Conservation (phyloP, 345 rosid species). For the Camelina hispida region DNA sequence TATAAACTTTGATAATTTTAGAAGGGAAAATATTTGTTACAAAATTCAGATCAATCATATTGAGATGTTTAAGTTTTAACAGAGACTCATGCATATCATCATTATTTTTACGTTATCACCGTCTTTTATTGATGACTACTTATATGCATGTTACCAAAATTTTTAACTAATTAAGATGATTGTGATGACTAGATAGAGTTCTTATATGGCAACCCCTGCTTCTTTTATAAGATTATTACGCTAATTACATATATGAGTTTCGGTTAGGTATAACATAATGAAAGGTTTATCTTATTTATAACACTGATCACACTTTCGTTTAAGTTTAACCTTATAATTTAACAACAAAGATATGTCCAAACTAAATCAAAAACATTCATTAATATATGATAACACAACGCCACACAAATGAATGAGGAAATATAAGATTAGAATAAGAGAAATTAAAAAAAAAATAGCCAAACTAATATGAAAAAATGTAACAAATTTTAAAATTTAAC, state of each 20-base stretch:
- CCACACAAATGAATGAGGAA: no score
- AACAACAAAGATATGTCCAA: no score
- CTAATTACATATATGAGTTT: background rate
- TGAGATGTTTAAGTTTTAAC: slow-evolving; percentile 20
- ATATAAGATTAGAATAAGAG: no score
- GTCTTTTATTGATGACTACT: slow-evolving; percentile 21
- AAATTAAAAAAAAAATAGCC: no score
- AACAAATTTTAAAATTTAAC: no score
- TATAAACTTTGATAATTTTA: background rate
- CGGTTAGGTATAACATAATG: slow-evolving; percentile 31
- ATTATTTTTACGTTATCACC: slow-evolving; percentile 24
- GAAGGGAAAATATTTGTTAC: background rate
- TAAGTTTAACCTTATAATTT: no score
- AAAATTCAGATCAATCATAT: background rate
- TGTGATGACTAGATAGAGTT: slow-evolving; percentile 34
- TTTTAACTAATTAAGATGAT: slow-evolving; percentile 3
- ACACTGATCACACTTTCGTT: no score
- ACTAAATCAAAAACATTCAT: no score
- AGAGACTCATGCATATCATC: slow-evolving; percentile 6
- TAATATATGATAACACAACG: no score
- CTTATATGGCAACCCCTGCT: slow-evolving; percentile 28
- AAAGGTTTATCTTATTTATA: background rate
- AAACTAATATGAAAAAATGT: no score
- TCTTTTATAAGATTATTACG: slow-evolving; percentile 25
- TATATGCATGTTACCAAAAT: slow-evolving; percentile 9